Conservation (phyloP, 75 land plant genomes). For the Selaginella tamariscina region DNA sequence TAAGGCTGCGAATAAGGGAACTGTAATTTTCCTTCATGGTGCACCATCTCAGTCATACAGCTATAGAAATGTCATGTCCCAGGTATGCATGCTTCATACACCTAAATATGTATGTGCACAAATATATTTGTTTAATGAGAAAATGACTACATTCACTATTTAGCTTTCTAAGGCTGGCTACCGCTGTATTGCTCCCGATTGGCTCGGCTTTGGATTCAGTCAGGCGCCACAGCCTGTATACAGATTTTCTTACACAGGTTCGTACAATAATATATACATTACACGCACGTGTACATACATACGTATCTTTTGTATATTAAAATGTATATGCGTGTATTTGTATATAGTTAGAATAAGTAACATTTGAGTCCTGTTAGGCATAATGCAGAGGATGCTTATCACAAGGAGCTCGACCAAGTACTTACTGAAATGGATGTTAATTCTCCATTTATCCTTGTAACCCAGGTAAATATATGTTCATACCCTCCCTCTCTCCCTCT, state of each 20-base stretch:
- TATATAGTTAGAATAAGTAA: conserved; percentile 13
- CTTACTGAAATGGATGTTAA: conserved; percentile 43
- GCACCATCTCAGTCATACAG: conserved; percentile 95
- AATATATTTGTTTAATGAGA: neutral
- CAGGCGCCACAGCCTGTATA: conserved; percentile 86
- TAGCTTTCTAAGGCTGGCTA: conserved; percentile 85
- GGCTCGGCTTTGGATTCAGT: conserved; percentile 98
- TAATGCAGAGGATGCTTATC: conserved; percentile 84
- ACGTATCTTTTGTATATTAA: conserved; percentile 13
- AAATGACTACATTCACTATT: neutral
- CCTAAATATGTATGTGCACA: no score
- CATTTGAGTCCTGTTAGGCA: conserved; percentile 22
- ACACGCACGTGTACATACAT: neutral
- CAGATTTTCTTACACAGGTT: conserved; percentile 84
- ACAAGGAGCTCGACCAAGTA: conserved; percentile 70
- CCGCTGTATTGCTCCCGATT: conserved; percentile 94
- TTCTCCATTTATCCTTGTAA: conserved; percentile 68
- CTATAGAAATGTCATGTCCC: conserved; percentile 75
- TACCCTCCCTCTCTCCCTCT: no score
- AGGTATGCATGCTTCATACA: no score
- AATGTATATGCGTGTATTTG: conserved; percentile 6
- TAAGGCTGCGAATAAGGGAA: conserved; percentile 43
- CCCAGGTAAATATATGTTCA: conserved; percentile 45
- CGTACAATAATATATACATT: neutral
- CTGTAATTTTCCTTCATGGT: conserved; percentile 85